A percentile compares a stretch with the other conserved stretches of the same genome.
Conservation (phyloP, 768 basidiomycete species). For the Hemileccinum impolitum region DNA sequence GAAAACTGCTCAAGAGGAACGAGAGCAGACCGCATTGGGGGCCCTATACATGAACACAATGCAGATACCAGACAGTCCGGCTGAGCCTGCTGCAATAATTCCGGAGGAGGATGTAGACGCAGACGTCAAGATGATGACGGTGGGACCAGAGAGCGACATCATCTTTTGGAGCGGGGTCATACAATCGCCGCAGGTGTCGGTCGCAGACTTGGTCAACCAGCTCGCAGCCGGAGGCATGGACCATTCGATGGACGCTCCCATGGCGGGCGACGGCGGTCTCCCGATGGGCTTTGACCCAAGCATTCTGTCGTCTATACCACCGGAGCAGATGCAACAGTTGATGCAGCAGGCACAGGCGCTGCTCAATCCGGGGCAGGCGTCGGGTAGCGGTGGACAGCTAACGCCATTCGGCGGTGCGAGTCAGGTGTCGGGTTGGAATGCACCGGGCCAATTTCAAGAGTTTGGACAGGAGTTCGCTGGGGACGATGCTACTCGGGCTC, state of each 20-base stretch:
- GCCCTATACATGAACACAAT: conserved; percentile 68
- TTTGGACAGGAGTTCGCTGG: conserved; percentile 48
- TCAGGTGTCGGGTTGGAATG: conserved; percentile 37
- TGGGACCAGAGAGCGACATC: conserved; percentile 63
- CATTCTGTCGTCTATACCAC: conserved; percentile 40
- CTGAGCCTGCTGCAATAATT: conserved; percentile 59
- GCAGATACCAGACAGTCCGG: conserved; percentile 77
- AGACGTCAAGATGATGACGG: conserved; percentile 61
- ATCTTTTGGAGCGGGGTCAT: conserved; percentile 56
- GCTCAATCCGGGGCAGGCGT: conserved; percentile 25
- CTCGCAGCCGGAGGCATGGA: conserved; percentile 47
- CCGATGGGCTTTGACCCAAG: conserved; percentile 41
- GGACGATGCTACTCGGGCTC: conserved; percentile 43
- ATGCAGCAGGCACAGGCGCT: conserved; percentile 43
- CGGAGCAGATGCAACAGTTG: conserved; percentile 64
- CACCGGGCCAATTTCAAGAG: conserved; percentile 40
- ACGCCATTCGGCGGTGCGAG: conserved; percentile 36
- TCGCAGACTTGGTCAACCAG: conserved; percentile 68
- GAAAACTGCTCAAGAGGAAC: conserved; percentile 65
- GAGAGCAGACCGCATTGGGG: conserved; percentile 72
- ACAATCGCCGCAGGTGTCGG: conserved; percentile 40
- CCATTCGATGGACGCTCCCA: conserved; percentile 36
- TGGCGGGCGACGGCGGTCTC: conserved; percentile 29
- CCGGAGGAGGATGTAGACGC: conserved; percentile 69
- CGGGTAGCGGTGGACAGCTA: conserved; percentile 30